Conservation (phyloP, 2,329 filamentous ascomycete genomes). For the Fusarium praegraminearum region DNA sequence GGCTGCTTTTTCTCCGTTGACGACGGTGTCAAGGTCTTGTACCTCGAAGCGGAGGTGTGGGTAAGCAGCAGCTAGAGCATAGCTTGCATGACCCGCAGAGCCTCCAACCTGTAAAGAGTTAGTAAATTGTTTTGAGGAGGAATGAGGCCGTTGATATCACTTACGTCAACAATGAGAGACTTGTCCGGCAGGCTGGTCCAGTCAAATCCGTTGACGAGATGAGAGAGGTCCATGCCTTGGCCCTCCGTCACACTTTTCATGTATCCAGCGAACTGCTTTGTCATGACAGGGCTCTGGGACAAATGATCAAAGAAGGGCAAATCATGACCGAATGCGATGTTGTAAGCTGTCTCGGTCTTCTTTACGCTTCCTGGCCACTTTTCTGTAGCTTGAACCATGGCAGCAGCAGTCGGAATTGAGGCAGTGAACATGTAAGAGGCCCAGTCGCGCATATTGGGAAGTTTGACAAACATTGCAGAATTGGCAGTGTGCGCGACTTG, state of each 20-base stretch:
- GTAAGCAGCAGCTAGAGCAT: not conserved
- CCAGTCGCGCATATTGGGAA: conserved; percentile 10
- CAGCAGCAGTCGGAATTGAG: conserved; percentile 7
- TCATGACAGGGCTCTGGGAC: not conserved
- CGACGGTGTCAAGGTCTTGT: conserved; percentile 3
- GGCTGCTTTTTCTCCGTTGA: not conserved
- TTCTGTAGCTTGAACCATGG: conserved; percentile 4
- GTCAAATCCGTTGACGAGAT: conserved; percentile 7
- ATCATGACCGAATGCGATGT: conserved; percentile 5
- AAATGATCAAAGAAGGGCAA: conserved; percentile 16
- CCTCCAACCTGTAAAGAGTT: not conserved
- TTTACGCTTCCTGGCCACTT: conserved; percentile 6
- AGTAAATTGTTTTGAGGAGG: not conserved
- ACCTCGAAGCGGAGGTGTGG: conserved; percentile 6
- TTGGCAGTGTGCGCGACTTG: conserved; percentile 5
- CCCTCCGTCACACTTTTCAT: conserved; percentile 8
- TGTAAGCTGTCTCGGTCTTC: conserved; percentile 14
- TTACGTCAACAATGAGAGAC: conserved; percentile 8
- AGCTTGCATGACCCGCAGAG: conserved; percentile 8
- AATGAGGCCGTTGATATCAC: not conserved
- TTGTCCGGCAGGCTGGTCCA: not conserved
- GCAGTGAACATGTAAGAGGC: conserved; percentile 10
- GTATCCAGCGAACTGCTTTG: conserved; percentile 12
- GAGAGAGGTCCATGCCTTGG: conserved; percentile 2
- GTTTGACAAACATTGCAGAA: conserved; percentile 3